Percentiles rank a stretch among this genome's conserved stretches.
These are phyloP conservation scores for Hyphochytrium catenoides DNA, from an alignment of 352 stramenopile species.

Conservation along the genomic window DNA sequence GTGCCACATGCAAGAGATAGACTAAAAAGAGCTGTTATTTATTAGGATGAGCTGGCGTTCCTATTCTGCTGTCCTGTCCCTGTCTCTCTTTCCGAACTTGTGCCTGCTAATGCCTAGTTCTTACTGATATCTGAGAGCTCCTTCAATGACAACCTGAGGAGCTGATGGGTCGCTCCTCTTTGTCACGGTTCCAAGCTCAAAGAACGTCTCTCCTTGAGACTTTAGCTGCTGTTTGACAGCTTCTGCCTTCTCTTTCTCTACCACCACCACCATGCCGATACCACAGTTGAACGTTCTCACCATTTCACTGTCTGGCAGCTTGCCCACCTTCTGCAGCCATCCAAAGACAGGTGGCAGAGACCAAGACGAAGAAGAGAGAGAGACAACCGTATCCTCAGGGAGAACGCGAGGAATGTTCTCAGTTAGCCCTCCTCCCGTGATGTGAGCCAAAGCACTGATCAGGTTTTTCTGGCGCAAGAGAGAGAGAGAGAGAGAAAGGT, in stretches of 20 bases:
- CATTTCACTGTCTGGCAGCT: conserved; percentile 82
- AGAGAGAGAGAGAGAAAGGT: too few species aligned
- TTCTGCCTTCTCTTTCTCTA: conserved; percentile 63
- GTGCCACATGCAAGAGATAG: too few species aligned
- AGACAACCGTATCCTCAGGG: conserved; percentile 61
- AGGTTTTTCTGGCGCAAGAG: conserved; percentile 41
- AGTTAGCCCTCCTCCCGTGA: conserved; percentile 90
- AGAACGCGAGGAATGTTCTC: conserved; percentile 96
- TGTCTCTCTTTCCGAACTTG: too few species aligned
- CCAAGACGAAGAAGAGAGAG: conserved; percentile 73
- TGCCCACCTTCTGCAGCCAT: conserved; percentile 80
- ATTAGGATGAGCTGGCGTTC: too few species aligned
- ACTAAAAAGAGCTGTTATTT: too few species aligned
- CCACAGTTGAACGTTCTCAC: conserved; percentile 96
- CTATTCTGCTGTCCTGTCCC: too few species aligned
- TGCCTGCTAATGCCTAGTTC: too few species aligned
- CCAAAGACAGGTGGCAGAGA: conserved; percentile 85
- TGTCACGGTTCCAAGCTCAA: conserved; percentile 61
- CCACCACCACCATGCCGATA: conserved; percentile 93
- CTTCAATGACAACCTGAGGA: conserved; percentile 60
- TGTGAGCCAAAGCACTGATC: conserved; percentile 85
- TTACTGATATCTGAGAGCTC: too few species aligned
- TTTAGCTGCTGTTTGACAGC: conserved; percentile 56
- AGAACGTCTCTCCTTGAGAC: conserved; percentile 62
- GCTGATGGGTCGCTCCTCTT: conserved; percentile 15